These are phyloP conservation scores for Penicillium robsamsonii DNA, from an alignment of 495 filamentous ascomycete species.

Conservation along the genomic window DNA sequence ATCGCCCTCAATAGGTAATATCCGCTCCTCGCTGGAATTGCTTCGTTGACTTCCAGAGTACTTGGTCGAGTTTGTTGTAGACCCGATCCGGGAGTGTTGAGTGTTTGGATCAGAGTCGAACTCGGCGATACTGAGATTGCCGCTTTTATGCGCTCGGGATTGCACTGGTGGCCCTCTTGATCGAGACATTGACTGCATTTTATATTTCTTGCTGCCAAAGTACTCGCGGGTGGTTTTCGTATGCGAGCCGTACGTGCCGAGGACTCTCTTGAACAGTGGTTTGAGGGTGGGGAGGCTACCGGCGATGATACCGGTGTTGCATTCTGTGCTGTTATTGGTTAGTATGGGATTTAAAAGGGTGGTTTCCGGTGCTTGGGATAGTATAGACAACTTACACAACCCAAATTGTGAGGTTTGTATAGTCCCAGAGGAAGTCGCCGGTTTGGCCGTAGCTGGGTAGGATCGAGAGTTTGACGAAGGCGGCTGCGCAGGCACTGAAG, in stretches of 20 bases:
- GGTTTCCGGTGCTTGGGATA: too few relatives aligned
- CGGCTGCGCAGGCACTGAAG: constrained; percentile 43
- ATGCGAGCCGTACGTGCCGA: constrained; percentile 25
- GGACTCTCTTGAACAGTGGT: constrained; percentile 38
- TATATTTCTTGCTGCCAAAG: constrained; percentile 16
- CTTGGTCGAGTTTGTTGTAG: constrained; percentile 6
- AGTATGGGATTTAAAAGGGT: constrained; percentile 11
- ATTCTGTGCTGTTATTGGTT: constrained; percentile 26
- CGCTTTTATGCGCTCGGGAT: not conserved
- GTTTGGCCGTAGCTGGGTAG: constrained; percentile 36
- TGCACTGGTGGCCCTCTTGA: constrained; percentile 4
- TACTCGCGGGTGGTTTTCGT: constrained; percentile 15
- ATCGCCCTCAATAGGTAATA: constrained; percentile 11
- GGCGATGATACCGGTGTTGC: constrained; percentile 43
- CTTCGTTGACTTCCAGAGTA: not conserved
- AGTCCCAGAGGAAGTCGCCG: constrained; percentile 49
- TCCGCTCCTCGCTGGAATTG: constrained; percentile 27
- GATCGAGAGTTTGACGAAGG: constrained; percentile 45
- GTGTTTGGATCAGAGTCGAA: not conserved
- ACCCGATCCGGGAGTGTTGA: not conserved
- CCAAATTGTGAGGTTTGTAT: constrained; percentile 27
- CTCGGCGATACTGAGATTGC: constrained; percentile 5
- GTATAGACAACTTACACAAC: constrained; percentile 17
- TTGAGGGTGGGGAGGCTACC: constrained; percentile 44
- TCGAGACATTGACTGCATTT: constrained; percentile 17